Conservation (phyloP, 2,329 filamentous ascomycete genomes). For the Pseudocercospora fuligena region DNA sequence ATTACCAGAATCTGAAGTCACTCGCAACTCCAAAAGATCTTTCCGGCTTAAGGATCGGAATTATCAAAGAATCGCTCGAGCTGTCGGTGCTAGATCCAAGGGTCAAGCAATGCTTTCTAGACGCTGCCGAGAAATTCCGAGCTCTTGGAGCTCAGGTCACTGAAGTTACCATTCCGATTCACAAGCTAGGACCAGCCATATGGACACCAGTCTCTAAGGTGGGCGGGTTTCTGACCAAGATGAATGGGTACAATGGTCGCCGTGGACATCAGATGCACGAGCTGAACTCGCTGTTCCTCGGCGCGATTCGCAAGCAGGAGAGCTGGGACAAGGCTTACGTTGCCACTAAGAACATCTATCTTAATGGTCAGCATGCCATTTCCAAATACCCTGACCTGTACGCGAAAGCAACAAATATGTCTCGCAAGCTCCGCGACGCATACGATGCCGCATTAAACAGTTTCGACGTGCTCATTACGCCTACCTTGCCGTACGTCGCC, state of each 20-base stretch:
- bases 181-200: slow-evolving; percentile 54
- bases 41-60: slow-evolving; percentile 44
- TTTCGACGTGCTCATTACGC: slow-evolving; percentile 55
- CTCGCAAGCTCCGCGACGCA: slow-evolving; percentile 50
- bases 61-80: slow-evolving; percentile 51
- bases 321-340: slow-evolving; percentile 59
- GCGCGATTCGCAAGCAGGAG: slow-evolving; percentile 47
- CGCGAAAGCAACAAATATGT: slow-evolving; percentile 52
- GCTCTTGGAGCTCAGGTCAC: slow-evolving; percentile 50
- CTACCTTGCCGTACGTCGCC: slow-evolving; percentile 54
- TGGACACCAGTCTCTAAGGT: slow-evolving; percentile 54
- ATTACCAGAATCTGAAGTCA: slow-evolving; percentile 32
- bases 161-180: slow-evolving; percentile 54
- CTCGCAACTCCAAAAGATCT: slow-evolving; percentile 32
- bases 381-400: slow-evolving; percentile 53
- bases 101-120: slow-evolving; percentile 45
- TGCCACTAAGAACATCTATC: slow-evolving; percentile 60
- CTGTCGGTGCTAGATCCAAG: slow-evolving; percentile 43
- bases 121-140: slow-evolving; percentile 44
- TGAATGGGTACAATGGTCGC: slow-evolving; percentile 47
- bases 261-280: slow-evolving; percentile 56
- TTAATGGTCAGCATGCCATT: slow-evolving; percentile 57
- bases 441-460: slow-evolving; percentile 51
- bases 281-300: slow-evolving; percentile 56
- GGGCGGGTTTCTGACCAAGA: slow-evolving; percentile 52